Evolutionary conservation across 495 filamentous ascomycete genomes (phyloP).

Genomic region (Aspergillus ellipticus): DNA sequence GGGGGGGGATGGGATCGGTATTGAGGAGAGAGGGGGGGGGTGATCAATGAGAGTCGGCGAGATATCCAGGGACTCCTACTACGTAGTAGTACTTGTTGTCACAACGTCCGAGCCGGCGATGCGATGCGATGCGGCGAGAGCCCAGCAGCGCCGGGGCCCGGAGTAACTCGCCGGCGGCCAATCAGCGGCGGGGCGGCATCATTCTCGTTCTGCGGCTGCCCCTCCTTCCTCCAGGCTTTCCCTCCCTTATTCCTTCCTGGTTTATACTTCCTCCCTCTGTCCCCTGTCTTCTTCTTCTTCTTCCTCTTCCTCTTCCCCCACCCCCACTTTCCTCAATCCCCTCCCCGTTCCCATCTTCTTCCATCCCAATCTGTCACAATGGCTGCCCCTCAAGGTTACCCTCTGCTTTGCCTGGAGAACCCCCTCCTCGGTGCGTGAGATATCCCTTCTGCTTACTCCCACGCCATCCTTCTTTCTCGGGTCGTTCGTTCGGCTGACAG

Average conservation of each 20-base stretch:
- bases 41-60: too few relatives aligned
- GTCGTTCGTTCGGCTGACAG: constrained; percentile 5
- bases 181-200: background rate
- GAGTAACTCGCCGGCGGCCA: background rate
- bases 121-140: background rate
- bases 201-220: constrained; percentile 21
- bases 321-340: background rate
- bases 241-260: background rate
- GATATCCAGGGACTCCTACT: too few relatives aligned
- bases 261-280: background rate
- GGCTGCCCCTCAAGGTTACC: constrained; percentile 70
- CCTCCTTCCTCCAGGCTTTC: constrained; percentile 15
- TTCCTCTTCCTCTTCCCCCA: constrained; percentile 9
- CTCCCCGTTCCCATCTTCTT: constrained; percentile 4
- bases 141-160: background rate
- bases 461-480: constrained; percentile 2
- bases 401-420: constrained; percentile 90
- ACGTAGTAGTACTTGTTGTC: too few relatives aligned
- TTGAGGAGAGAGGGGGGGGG: constrained; percentile 2
- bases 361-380: constrained; percentile 36
- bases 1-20: background rate
- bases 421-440: constrained; percentile 77
- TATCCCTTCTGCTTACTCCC: background rate
- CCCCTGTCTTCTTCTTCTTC: constrained; percentile 14
- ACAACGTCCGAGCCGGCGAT: too few relatives aligned